Conservation (phyloP, 129 eudicot genomes). For the Scalesia atractyloides region DNA sequence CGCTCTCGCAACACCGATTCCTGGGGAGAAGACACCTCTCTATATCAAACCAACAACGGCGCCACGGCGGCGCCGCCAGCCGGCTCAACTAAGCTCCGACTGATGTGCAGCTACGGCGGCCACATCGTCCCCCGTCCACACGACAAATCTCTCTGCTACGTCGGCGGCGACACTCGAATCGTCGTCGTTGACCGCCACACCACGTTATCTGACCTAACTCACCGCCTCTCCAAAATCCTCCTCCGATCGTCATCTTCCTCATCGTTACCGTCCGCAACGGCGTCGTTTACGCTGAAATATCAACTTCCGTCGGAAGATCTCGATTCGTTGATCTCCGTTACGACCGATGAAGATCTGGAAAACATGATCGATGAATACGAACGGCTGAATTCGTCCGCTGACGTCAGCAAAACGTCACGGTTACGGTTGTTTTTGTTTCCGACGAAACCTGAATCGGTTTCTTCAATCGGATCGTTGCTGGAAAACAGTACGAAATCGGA, state of each 20-base stretch:
- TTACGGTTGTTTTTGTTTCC: conserved; percentile 60
- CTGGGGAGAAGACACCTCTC: conserved; percentile 55
- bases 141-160: conserved; percentile 44
- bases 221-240: conserved; percentile 33
- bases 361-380: conserved; percentile 64
- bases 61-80: conserved; percentile 30
- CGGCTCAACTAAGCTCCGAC: conserved; percentile 33
- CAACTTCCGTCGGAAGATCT: conserved; percentile 68
- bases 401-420: conserved; percentile 41
- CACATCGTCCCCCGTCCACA: conserved; percentile 60
- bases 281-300: conserved; percentile 61
- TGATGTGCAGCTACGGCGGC: conserved; percentile 60
- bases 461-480: conserved; percentile 44
- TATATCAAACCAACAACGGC: conserved; percentile 25
- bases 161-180: conserved; percentile 57
- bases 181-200: conserved; percentile 52
- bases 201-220: conserved; percentile 32
- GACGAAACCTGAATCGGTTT: conserved; percentile 24
- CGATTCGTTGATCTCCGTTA: conserved; percentile 57
- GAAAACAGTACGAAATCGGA: conserved; percentile 67
- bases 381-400: conserved; percentile 24
- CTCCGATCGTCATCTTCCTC: conserved; percentile 33
- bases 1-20: conserved; percentile 51
- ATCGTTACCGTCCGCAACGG: conserved; percentile 15
- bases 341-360: conserved; percentile 49